Evolutionary conservation across 805 yeast genomes (phyloP).

Genomic region (Starmerella stigmatis): DNA sequence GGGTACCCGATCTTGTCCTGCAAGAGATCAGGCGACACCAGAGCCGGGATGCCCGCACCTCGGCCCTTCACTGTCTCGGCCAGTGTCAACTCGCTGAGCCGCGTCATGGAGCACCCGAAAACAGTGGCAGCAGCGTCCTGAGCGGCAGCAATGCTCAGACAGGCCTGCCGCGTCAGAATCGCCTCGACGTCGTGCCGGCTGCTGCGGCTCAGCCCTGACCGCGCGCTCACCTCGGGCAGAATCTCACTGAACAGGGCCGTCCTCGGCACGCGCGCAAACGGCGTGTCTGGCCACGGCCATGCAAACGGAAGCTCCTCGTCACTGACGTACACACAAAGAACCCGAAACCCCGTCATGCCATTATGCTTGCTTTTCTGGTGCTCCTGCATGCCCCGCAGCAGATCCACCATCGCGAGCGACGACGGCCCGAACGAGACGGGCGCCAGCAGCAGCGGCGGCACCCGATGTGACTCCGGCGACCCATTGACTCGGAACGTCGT

Average conservation of each 20-base stretch:
- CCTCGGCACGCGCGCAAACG: not conserved
- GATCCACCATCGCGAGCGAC: conserved; percentile 59
- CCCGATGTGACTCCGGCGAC: conserved; percentile 36
- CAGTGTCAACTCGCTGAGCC: conserved; percentile 68
- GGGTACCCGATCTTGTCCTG: conserved; percentile 42
- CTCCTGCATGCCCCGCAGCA: conserved; percentile 46
- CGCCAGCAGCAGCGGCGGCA: conserved; percentile 26
- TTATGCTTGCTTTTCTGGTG: conserved; percentile 55
- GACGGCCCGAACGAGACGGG: conserved; percentile 56
- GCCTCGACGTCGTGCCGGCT: conserved; percentile 53
- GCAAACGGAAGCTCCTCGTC: conserved; percentile 10
- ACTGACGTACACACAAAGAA: conserved; percentile 41
- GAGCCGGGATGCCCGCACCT: conserved; percentile 53
- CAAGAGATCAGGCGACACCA: conserved; percentile 16
- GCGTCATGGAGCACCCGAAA: conserved; percentile 69
- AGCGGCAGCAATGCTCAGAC: conserved; percentile 39
- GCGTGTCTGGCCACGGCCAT: conserved; percentile 22
- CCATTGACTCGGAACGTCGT: conserved; percentile 66
- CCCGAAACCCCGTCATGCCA: conserved; percentile 57
- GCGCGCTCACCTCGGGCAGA: not conserved
- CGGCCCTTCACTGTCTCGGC: conserved; percentile 77
- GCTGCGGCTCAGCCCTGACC: conserved; percentile 35
- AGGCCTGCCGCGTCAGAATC: conserved; percentile 39
- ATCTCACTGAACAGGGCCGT: conserved; percentile 1
- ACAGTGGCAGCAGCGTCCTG: conserved; percentile 42